Evolutionary conservation across 2,329 filamentous ascomycete species (phyloP), one percentile per base, ranked within the genome.

Genomic region (Fusarium sp.): DNA sequence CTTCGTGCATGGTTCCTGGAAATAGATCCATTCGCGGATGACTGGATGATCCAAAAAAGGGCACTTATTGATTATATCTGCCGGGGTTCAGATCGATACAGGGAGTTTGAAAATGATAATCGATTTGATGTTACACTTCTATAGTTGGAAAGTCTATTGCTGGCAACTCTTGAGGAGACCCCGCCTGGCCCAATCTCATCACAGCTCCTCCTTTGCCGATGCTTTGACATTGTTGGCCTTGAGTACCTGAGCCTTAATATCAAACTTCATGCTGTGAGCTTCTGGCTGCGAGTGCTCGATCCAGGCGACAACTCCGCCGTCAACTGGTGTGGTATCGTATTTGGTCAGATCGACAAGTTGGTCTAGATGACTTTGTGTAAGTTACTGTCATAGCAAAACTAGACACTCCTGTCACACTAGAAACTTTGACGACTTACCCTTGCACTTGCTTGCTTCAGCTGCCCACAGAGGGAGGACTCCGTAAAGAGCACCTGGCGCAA

Each of bases 401-500:
- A 54, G 48, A 37, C 52, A 20, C 32, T 37, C 52, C 45, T n/a
- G 18, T n/a, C 23, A 32, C 43, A 20, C n/a, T 16, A 9, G 18
- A 20, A 52, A 13, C 39, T 16, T 8, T 9, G 16, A 34, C 4
- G 48, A 79, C 82, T 76, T 71, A 85, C 85, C 84, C 67, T 84
- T 81, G 75, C 87, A 88, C 32, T 80, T 77, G 43, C 81, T 85
- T 8, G 72, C 74, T 67, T 83, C 83, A 1, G 87, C 86, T 1
- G 87, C 83, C 85, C 86, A 89, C 5, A 89, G 80, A 37, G 87
- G 88, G 56, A 88, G 72, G 13, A 84, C 82, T 37, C 85, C 82
- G 67, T 89, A 88, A 11, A 89, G 74, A 11, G 87, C 87, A 0
- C 87, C 88, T 0, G 88, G 87, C 20, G 87, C 87, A 77, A 89